phyloP scores from a whole-genome alignment of 371 early-diverging fungal genomes.

The Haplosporangium sp. region DNA sequence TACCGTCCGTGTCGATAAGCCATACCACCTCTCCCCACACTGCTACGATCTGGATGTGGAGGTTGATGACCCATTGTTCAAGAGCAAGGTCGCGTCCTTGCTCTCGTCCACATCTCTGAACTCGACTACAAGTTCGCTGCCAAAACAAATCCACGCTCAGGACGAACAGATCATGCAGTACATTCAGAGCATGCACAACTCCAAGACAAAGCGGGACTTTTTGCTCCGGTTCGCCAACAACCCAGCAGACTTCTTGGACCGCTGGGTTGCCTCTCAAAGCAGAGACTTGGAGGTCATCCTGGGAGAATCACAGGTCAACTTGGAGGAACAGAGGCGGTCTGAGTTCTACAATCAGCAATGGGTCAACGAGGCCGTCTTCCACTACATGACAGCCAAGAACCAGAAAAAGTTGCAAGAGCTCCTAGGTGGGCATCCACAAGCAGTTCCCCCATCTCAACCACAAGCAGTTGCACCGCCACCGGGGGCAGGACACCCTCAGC shows the following conservation, averaged over 20 bases:
- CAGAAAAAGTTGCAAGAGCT: slow-evolving; percentile 52
- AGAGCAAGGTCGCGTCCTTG: slow-evolving; percentile 57
- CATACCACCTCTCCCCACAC: slow-evolving; percentile 70
- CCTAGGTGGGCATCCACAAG: slow-evolving; percentile 31
- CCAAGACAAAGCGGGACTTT: slow-evolving; percentile 94
- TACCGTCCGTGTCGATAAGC: slow-evolving; percentile 82
- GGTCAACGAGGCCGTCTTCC: slow-evolving; percentile 92
- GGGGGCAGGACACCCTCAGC: slow-evolving; percentile 17
- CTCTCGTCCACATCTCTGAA: slow-evolving; percentile 44
- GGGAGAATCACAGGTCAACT: slow-evolving; percentile 85
- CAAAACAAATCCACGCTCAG: slow-evolving; percentile 67
- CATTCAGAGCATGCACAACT: slow-evolving; percentile 86
- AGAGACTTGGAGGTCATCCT: slow-evolving; percentile 90
- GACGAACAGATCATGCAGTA: slow-evolving; percentile 78
- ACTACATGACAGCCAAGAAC: slow-evolving; percentile 79
- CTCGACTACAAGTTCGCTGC: slow-evolving; percentile 30
- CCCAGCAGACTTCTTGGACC: slow-evolving; percentile 91
- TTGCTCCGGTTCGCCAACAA: slow-evolving; percentile 86
- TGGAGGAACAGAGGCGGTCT: slow-evolving; percentile 82
- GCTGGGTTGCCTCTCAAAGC: slow-evolving; percentile 92
- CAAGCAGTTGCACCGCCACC: slow-evolving; percentile 8
- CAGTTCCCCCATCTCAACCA: slow-evolving; percentile 21
- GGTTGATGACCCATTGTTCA: slow-evolving; percentile 77
- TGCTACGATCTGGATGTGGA: slow-evolving; percentile 94
- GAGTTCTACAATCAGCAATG: slow-evolving; percentile 89